Conservation (phyloP, 768 basidiomycete genomes). For the Candolleomyces efflorescens region DNA sequence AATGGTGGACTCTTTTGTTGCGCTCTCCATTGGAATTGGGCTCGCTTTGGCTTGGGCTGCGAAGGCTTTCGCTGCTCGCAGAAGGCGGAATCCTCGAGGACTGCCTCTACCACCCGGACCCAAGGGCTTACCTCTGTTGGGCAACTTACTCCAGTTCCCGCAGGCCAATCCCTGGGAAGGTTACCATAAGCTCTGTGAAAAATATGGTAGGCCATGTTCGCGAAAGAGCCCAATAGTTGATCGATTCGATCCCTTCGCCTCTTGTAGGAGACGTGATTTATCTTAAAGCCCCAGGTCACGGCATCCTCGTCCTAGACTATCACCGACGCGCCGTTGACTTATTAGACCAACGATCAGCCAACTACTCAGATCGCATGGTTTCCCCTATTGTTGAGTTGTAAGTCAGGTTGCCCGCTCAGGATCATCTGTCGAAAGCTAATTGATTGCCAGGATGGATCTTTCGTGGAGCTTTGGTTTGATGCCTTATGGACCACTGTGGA, state of each 20-base stretch:
- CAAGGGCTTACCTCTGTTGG: constrained; percentile 35
- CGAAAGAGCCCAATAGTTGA: background rate
- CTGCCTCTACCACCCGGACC: constrained; percentile 34
- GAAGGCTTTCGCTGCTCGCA: background rate
- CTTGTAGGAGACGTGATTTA: constrained; percentile 15
- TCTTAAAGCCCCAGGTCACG: constrained; percentile 20
- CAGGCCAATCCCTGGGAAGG: constrained; percentile 31
- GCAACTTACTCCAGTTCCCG: constrained; percentile 43
- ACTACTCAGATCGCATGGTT: constrained; percentile 19
- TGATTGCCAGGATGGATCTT: constrained; percentile 3
- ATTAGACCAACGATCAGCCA: constrained; percentile 23
- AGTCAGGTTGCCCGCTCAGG: background rate
- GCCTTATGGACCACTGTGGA: constrained; percentile 12
- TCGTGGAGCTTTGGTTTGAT: constrained; percentile 6
- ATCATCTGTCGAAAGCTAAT: background rate
- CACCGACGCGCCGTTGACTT: constrained; percentile 21
- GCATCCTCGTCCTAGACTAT: constrained; percentile 22
- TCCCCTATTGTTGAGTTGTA: background rate
- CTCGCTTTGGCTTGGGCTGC: too few relatives aligned
- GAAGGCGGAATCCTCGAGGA: constrained; percentile 1
- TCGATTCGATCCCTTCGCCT: background rate
- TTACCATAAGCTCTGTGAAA: constrained; percentile 31
- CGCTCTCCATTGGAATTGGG: too few relatives aligned
- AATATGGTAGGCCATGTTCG: constrained; percentile 24
- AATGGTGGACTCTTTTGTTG: too few relatives aligned